These are phyloP conservation scores for Hyphodiscus sp. DNA, from an alignment of 2,329 filamentous ascomycete genomes.

Conservation along the genomic window DNA sequence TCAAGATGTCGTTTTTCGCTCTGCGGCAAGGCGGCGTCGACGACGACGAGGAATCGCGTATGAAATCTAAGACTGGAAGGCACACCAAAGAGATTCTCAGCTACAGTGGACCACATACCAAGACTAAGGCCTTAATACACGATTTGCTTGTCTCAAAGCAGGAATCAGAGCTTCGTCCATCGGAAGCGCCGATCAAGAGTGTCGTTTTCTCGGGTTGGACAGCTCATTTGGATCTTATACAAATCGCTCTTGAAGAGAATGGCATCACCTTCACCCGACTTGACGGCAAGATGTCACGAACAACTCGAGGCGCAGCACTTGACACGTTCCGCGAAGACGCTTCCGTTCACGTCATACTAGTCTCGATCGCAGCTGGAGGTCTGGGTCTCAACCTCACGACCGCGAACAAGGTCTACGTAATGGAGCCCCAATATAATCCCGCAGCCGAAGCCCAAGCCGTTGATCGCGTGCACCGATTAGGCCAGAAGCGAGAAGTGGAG, in stretches of 20 bases:
- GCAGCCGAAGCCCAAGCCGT: conserved; percentile 91
- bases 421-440: conserved; percentile 98
- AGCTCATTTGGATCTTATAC: conserved; percentile 85
- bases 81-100: conserved; percentile 54
- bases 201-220: conserved; percentile 98
- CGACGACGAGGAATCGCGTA: conserved; percentile 23
- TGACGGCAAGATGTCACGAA: conserved; percentile 80
- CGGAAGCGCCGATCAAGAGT: conserved; percentile 70
- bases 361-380: conserved; percentile 88
- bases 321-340: conserved; percentile 69
- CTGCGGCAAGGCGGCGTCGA: conserved; percentile 45
- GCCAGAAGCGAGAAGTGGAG: conserved; percentile 82
- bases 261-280: conserved; percentile 71
- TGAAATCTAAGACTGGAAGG: conserved; percentile 34
- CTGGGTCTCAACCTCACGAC: conserved; percentile 86
- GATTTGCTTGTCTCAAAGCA: conserved; percentile 60
- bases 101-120: conserved; percentile 85
- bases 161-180: conserved; percentile 52
- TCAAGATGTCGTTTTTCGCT: conserved; percentile 59
- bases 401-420: conserved; percentile 84
- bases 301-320: conserved; percentile 68
- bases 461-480: conserved; percentile 85
- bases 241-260: conserved; percentile 65
- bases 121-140: conserved; percentile 76
- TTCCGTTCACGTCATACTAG: conserved; percentile 71